Conservation (phyloP, 2,329 filamentous ascomycete genomes). For the Colletotrichum spaethianum region DNA sequence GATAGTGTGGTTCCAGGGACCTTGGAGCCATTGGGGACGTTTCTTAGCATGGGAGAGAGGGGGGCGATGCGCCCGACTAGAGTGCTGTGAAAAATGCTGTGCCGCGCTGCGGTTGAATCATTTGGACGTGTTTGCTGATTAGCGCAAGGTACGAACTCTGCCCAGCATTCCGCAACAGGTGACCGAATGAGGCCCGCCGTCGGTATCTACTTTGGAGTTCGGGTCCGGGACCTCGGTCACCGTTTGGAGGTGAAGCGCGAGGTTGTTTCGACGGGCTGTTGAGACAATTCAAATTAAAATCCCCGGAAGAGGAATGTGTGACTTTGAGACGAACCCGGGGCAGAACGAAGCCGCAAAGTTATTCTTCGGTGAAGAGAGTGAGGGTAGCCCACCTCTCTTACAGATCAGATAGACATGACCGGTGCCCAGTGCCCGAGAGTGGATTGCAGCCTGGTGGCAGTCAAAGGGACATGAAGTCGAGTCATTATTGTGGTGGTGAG, state of each 20-base stretch:
- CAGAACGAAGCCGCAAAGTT: neutral
- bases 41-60: neutral
- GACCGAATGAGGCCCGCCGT: slow-evolving; percentile 17
- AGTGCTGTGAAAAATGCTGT: slow-evolving; percentile 22
- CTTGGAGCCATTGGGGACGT: neutral
- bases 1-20: neutral
- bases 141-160: neutral
- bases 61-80: slow-evolving; percentile 14
- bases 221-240: neutral
- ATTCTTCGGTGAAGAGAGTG: neutral
- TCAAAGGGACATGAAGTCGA: neutral
- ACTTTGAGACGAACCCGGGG: neutral
- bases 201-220: neutral
- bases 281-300: neutral
- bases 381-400: neutral
- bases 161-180: slow-evolving; percentile 9
- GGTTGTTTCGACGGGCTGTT: neutral
- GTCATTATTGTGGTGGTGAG: neutral
- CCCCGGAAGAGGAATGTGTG: neutral
- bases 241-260: neutral
- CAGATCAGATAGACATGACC: neutral
- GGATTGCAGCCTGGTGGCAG: too few species aligned
- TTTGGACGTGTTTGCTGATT: neutral
- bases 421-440: neutral
- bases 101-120: neutral